Percentiles rank a stretch among this genome's conserved stretches.
Conservation (phyloP, 768 basidiomycete species). For the Crepidotus variabilis region DNA sequence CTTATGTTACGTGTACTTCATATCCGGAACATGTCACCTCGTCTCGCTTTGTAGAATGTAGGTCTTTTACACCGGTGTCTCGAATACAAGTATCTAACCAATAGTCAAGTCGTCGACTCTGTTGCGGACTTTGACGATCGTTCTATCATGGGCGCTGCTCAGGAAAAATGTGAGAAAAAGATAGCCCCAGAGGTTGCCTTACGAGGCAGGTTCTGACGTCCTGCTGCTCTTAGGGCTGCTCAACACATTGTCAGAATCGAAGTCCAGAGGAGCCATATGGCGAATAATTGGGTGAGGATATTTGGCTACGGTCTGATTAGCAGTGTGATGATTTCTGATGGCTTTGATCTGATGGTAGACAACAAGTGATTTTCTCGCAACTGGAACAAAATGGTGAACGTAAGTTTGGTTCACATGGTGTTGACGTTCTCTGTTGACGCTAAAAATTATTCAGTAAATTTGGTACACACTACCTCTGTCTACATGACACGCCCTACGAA, state of each 20-base stretch:
- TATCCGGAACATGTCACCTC: background rate
- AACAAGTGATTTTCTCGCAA: conserved; percentile 56
- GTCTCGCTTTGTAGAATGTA: conserved; percentile 3
- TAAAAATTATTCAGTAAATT: background rate
- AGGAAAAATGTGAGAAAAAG: conserved; percentile 46
- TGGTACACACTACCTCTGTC: conserved; percentile 6
- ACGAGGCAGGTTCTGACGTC: background rate
- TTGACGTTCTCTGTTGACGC: background rate
- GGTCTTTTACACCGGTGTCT: background rate
- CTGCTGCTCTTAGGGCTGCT: conserved; percentile 37
- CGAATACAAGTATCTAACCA: background rate
- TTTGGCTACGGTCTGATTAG: background rate
- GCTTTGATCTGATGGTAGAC: conserved; percentile 24
- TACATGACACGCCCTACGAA: conserved; percentile 9
- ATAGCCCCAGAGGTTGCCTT: background rate
- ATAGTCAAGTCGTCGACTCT: conserved; percentile 38
- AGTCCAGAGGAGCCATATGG: conserved; percentile 48
- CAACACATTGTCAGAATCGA: conserved; percentile 40
- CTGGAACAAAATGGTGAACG: conserved; percentile 34
- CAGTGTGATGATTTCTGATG: too few relatives aligned
- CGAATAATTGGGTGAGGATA: conserved; percentile 42
- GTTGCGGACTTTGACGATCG: conserved; percentile 39
- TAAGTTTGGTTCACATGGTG: conserved; percentile 17
- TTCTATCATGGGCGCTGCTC: conserved; percentile 50
- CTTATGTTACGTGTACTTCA: background rate